These are phyloP conservation scores for Ogataea henricii DNA, from an alignment of 805 yeast species.

Conservation along the genomic window DNA sequence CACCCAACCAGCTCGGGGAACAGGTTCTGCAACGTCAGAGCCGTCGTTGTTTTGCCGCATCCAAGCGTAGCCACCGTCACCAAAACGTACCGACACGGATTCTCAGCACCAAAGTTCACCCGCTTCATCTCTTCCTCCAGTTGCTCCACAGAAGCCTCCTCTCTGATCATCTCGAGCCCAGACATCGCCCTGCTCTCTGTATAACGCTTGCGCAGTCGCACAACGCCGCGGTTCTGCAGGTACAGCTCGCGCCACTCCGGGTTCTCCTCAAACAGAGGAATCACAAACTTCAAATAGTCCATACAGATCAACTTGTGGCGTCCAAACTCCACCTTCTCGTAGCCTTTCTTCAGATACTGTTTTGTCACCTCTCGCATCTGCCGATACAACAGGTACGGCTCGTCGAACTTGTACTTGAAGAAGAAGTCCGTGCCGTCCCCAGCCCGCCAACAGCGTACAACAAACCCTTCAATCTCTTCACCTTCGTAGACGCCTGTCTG, in stretches of 20 bases:
- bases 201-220: constrained; percentile 68
- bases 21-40: constrained; percentile 56
- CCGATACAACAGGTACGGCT: constrained; percentile 89
- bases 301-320: constrained; percentile 63
- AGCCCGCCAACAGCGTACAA: constrained; percentile 59
- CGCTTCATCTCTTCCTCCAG: constrained; percentile 31
- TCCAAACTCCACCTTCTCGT: constrained; percentile 38
- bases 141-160: constrained; percentile 40
- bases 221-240: constrained; percentile 65
- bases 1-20: constrained; percentile 64
- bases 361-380: constrained; percentile 88
- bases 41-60: constrained; percentile 90
- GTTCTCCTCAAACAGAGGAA: constrained; percentile 52
- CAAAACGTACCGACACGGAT: constrained; percentile 56
- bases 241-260: constrained; percentile 49
- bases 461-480: constrained; percentile 90
- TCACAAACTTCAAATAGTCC: constrained; percentile 69
- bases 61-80: constrained; percentile 91
- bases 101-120: constrained; percentile 34
- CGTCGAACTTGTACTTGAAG: constrained; percentile 93
- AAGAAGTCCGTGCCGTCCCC: constrained; percentile 56
- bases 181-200: constrained; percentile 52
- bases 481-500: constrained; percentile 70
- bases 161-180: constrained; percentile 58
- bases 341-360: constrained; percentile 44